phyloP scores from a whole-genome alignment of 441 rosid genomes.

The Populus hybrid region DNA sequence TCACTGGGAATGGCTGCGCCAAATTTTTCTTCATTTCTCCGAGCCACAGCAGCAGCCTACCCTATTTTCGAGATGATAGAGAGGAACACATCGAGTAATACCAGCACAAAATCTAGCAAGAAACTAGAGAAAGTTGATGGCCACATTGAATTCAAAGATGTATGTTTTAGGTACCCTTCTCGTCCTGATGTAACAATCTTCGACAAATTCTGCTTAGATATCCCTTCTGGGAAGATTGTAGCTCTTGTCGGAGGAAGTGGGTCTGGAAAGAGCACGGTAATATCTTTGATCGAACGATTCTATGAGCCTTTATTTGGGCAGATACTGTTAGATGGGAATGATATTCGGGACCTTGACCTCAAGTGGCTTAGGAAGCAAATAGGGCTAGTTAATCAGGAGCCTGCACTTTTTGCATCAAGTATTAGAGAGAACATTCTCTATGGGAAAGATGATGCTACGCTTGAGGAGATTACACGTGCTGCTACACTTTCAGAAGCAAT shows the following conservation, averaged over 20 bases:
- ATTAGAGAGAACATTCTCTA: constrained; percentile 88
- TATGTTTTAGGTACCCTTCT: constrained; percentile 73
- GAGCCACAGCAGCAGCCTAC: no score
- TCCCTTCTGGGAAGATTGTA: constrained; percentile 73
- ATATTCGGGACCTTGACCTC: constrained; percentile 61
- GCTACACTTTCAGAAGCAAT: constrained; percentile 90
- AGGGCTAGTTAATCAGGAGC: constrained; percentile 95
- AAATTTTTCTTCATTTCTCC: no score
- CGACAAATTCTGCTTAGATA: constrained; percentile 44
- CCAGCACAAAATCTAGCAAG: no score
- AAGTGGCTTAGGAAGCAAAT: constrained; percentile 87
- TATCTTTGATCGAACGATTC: constrained; percentile 86
- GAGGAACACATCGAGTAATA: no score
- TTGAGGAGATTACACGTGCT: constrained; percentile 65
- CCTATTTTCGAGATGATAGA: no score
- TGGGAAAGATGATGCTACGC: constrained; percentile 77
- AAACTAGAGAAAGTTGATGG: no score
- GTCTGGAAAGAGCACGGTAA: constrained; percentile 87
- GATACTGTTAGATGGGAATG: constrained; percentile 58
- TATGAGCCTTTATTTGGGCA: constrained; percentile 73
- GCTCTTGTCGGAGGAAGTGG: constrained; percentile 98
- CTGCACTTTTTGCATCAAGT: constrained; percentile 82
- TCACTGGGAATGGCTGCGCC: no score
- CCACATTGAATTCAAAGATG: constrained; percentile 67
- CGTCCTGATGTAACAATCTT: constrained; percentile 73